Base-by-base conservation (phyloP, 2,329 filamentous ascomycete species). In the Magnaporthiopsis rhizophila region DNA sequence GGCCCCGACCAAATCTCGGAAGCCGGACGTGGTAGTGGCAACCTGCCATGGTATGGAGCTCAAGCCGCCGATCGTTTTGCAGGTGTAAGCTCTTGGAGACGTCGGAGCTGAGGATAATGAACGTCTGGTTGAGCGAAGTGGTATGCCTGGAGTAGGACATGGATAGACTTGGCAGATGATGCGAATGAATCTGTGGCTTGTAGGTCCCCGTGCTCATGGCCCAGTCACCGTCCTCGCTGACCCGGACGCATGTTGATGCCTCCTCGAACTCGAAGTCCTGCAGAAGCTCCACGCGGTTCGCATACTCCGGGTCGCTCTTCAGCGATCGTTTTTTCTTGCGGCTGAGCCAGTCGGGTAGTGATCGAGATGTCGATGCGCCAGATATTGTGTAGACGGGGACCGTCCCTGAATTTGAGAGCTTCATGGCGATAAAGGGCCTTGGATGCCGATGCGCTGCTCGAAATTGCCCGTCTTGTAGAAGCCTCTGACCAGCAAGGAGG, bases 141-240 rank as follows among this genome's bases (percentile, higher is more conserved):
- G 96, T 99, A 76, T 99, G 95, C 64, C 95, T 88, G 45, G 92
- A 87, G 76, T 89, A 99, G 11, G 93, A 97, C n/a, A 99, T 84
- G 12, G 94, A 94, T 28, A 98, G 83, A 73, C 98, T 92, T 53
- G 93, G 90, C 7, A 98, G 86, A 73, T 96, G 92, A 77, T 99
- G 96, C n/a, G 91, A 89, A 73, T 98, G 95, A 65, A 98, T 96
- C 75, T 96, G 91, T 3, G 69, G 69, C 67, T 70, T 86, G 75
- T 86, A 89, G 64, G 86, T 88, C 79, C 92, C 92, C 63, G 93
- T 96, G 72, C 91, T 96, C 91, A 97, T 95, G 57, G 95, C 87
- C 93, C 95, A 99, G 74, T 98, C 89, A 61, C 94, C 94, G 84
- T 99, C 95, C 65, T 97, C 93, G 71, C 91, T 97, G 67, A 95